Conservation (phyloP, 2,329 filamentous ascomycete species). For the Penicillium griseofulvum region DNA sequence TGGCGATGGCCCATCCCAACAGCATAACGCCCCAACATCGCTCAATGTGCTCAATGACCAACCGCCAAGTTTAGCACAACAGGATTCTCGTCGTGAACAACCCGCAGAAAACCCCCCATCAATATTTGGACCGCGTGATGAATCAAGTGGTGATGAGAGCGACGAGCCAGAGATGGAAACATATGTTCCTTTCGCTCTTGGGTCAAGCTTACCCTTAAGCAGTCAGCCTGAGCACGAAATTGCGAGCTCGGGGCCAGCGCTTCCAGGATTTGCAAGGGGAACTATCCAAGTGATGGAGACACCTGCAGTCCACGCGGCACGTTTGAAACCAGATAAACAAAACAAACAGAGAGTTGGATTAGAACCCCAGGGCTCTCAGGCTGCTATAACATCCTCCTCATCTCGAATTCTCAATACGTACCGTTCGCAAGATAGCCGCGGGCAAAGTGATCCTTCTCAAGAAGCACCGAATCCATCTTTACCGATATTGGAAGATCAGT, state of each 20-base stretch:
- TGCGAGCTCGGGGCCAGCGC: conserved; percentile 23
- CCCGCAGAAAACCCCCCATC: too few relatives aligned
- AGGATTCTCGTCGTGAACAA: neutral
- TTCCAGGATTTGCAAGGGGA: conserved; percentile 14
- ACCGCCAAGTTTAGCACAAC: neutral
- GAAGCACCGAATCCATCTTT: conserved; percentile 11
- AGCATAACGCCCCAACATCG: neutral
- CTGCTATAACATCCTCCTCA: conserved; percentile 33
- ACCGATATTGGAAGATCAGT: neutral
- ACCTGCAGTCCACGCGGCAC: conserved; percentile 19
- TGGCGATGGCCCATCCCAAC: neutral
- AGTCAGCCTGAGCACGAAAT: conserved; percentile 25
- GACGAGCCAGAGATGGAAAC: conserved; percentile 39
- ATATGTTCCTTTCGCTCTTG: conserved; percentile 33
- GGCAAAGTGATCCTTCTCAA: conserved; percentile 17
- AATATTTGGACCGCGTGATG: neutral
- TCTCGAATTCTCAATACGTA: conserved; percentile 37
- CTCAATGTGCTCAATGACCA: neutral
- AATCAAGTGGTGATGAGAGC: conserved; percentile 23
- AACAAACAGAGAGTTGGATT: neutral
- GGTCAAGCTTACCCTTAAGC: conserved; percentile 20
- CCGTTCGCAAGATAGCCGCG: conserved; percentile 22
- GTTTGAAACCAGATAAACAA: neutral
- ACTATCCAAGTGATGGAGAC: conserved; percentile 37
- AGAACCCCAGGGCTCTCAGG: conserved; percentile 1